Evolutionary conservation across 2,329 filamentous ascomycete genomes (phyloP), one percentile per base, ranked within the genome.

Genomic region (Penicillium sp.): DNA sequence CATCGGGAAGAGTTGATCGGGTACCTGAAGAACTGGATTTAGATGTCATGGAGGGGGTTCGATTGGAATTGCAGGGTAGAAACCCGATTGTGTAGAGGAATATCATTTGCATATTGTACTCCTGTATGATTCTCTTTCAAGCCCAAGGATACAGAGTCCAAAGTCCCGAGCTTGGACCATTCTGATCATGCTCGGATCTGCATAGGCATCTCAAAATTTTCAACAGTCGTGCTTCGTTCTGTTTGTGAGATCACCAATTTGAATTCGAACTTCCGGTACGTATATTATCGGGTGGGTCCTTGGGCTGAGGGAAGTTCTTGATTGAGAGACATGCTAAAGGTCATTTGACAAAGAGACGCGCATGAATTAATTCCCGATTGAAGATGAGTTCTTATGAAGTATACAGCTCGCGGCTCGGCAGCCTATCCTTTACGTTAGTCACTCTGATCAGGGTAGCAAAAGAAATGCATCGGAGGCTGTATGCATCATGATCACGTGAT

Each of bases 181-280:
- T 63, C 78, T 87, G 45, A 83, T 90, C 1, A 80, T 92, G 3
- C 77, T 91, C 14, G 79, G 79, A 2, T 89, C 87, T 0, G 83
- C 84, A 1, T 91, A 83, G 83, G 68, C 89, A 3, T 86, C 86
- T 16, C 87, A 86, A 77, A 86, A 83, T 72, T 87, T 83, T 2
- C 77, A 80, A 51, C 88, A 90, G 73, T 91, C 88, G 62, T 75
- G 87, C 8, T 68, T 87, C 22, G 79, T 85, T 37, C 90, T 90
- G 58, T 49, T 63, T n/a, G 55, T 60, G 30, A 60, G 57, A 49
- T 19, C 22, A 6, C n/a, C 6, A 7, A 3, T 22, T 25, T 52
- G 8, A 35, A 65, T 46, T 61, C 64, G 2, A 64, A 65, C 22
- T 65, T 65, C 49, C 61, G 64, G 6, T 65, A 65, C 49, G 64